These are phyloP conservation scores for Rhodotorula kratochvilovae DNA, from an alignment of 768 basidiomycete species.

Conservation along the genomic window DNA sequence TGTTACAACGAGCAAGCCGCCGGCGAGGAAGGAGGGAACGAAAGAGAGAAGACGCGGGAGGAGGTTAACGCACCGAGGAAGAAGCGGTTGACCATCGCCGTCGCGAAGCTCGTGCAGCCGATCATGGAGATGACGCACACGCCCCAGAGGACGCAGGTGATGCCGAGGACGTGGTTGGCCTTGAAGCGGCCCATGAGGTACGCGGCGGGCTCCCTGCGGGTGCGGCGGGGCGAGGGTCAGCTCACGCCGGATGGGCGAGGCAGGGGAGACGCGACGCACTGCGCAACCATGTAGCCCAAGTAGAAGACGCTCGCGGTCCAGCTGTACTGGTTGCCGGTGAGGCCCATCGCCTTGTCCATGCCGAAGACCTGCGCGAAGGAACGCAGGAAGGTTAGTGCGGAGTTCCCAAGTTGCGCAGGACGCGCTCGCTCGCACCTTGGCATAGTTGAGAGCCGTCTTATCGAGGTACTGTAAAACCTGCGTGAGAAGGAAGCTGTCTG, in stretches of 20 bases:
- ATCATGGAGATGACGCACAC: constrained; percentile 46
- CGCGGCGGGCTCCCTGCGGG: background rate
- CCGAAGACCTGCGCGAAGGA: constrained; percentile 18
- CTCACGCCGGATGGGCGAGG: too few relatives aligned
- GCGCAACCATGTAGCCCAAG: constrained; percentile 18
- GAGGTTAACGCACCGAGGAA: constrained; percentile 40
- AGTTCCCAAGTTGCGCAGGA: too few relatives aligned
- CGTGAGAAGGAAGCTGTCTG: constrained; percentile 46
- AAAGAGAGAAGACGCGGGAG: background rate
- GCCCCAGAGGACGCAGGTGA: constrained; percentile 47
- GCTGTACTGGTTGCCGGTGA: constrained; percentile 8
- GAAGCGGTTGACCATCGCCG: constrained; percentile 47
- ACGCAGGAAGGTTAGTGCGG: too few relatives aligned
- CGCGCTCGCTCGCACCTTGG: too few relatives aligned
- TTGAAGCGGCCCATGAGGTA: constrained; percentile 43
- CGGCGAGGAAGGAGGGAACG: too few relatives aligned
- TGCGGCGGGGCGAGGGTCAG: too few relatives aligned
- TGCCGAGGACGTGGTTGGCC: constrained; percentile 46
- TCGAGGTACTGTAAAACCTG: constrained; percentile 46
- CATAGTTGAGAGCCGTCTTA: constrained; percentile 35
- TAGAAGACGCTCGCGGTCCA: constrained; percentile 26
- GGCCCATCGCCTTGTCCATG: constrained; percentile 14
- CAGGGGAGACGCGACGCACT: background rate
- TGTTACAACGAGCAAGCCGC: too few relatives aligned
- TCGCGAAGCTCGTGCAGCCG: constrained; percentile 44